Conservation (phyloP, 164 flowering plant species). For the Euptelea pleiosperma region DNA sequence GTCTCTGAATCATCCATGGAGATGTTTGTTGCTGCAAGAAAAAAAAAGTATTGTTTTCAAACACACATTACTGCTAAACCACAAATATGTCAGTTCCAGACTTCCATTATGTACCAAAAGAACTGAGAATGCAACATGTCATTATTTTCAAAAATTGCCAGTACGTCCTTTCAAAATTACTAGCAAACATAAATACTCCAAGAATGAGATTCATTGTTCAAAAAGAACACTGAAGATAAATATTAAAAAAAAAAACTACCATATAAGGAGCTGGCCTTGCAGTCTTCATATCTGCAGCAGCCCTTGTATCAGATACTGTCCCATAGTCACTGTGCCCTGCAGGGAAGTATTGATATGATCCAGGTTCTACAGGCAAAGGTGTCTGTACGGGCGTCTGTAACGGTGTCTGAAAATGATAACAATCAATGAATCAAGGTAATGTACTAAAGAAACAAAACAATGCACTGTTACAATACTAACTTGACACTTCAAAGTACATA, state of each 20-base stretch:
- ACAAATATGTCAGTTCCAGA: neutral
- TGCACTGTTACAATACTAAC: neutral
- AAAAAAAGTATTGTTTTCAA: neutral
- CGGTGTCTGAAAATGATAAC: conserved; percentile 15
- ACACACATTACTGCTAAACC: neutral
- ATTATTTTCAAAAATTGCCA: neutral
- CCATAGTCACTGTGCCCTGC: conserved; percentile 14
- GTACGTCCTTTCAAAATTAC: neutral
- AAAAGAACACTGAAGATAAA: neutral
- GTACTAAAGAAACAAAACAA: neutral
- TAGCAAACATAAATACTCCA: neutral
- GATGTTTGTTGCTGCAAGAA: conserved; percentile 58
- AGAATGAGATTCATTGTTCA: neutral
- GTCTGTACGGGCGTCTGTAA: conserved; percentile 21
- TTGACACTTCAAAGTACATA: neutral
- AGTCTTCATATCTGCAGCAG: conserved; percentile 3
- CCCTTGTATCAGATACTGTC: conserved; percentile 5
- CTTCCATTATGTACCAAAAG: neutral
- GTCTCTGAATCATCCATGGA: conserved; percentile 64
- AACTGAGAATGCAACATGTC: no score
- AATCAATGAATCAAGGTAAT: neutral
- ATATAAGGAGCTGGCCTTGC: conserved; percentile 14
- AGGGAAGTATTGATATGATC: conserved; percentile 11
- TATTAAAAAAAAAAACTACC: neutral
- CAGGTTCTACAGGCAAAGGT: conserved; percentile 20